Evolutionary conservation across 2,329 filamentous ascomycete species (phyloP).

Genomic region (Ceratocystis diversiconidia): DNA sequence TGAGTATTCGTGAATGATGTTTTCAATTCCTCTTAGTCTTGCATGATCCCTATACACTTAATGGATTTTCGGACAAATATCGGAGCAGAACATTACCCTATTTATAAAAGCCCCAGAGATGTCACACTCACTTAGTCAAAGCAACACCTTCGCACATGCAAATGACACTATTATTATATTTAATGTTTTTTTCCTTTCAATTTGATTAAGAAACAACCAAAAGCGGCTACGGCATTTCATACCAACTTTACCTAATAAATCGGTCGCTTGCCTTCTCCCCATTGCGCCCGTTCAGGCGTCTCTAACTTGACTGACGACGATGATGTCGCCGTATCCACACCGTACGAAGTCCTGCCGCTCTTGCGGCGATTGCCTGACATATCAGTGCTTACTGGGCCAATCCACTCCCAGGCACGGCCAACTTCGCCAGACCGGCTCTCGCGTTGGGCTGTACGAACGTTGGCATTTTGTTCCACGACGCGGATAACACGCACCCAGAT

Average conservation of each 20-base stretch:
- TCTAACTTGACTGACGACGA: constrained; percentile 24
- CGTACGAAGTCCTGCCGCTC: constrained; percentile 39
- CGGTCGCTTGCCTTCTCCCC: constrained; percentile 29
- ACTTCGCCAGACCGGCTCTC: constrained; percentile 52
- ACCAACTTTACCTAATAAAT: constrained; percentile 26
- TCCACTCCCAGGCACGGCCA: constrained; percentile 56
- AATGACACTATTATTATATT: too few relatives aligned
- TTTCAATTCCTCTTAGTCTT: too few relatives aligned
- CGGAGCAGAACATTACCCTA: not conserved
- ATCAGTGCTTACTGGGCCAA: constrained; percentile 40
- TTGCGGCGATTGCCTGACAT: constrained; percentile 21
- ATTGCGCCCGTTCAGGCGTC: constrained; percentile 23
- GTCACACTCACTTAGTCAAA: not conserved
- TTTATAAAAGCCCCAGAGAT: not conserved
- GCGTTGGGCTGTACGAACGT: constrained; percentile 64
- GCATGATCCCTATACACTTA: not conserved
- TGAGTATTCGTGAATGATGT: not conserved
- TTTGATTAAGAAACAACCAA: constrained; percentile 13
- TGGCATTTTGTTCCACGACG: constrained; percentile 87
- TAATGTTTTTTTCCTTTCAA: not conserved
- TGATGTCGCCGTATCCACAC: constrained; percentile 23
- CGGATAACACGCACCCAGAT: constrained; percentile 72
- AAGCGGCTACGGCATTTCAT: constrained; percentile 8
- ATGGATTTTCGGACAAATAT: not conserved
- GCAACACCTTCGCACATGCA: not conserved